phyloP scores from a whole-genome alignment of 768 basidiomycete genomes.

The Tulasnella sp. region DNA sequence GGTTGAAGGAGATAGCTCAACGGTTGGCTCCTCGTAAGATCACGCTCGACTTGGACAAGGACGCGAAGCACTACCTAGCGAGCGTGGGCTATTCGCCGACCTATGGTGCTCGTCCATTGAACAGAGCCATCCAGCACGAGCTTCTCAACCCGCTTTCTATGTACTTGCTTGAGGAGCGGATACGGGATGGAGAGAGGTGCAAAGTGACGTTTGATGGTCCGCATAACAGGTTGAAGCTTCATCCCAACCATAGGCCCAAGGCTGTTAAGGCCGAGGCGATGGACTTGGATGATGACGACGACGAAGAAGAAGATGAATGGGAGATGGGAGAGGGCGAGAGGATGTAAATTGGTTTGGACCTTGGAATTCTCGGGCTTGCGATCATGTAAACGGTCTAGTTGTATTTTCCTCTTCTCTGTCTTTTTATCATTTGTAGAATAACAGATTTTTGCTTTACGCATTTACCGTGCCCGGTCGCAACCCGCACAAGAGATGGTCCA shows the following conservation, averaged over 20 bases:
- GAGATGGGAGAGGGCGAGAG: constrained; percentile 4
- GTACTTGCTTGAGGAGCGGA: constrained; percentile 71
- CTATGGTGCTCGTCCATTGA: constrained; percentile 89
- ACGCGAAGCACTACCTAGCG: constrained; percentile 65
- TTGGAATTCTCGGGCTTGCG: no score
- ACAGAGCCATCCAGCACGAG: constrained; percentile 84
- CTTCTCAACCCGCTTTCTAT: constrained; percentile 84
- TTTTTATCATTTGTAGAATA: no score
- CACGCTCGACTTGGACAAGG: constrained; percentile 61
- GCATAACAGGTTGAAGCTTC: constrained; percentile 64
- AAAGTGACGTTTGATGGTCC: constrained; percentile 71
- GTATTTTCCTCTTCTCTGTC: no score
- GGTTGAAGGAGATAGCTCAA: constrained; percentile 75
- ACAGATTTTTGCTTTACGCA: no score
- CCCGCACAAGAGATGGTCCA: no score
- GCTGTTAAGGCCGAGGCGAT: constrained; percentile 38
- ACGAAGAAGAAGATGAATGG: constrained; percentile 44
- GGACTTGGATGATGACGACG: constrained; percentile 47
- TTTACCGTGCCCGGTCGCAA: no score
- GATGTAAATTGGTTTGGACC: background rate
- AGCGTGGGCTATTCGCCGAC: constrained; percentile 68
- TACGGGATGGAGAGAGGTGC: constrained; percentile 74
- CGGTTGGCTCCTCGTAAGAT: constrained; percentile 77
- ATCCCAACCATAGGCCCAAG: constrained; percentile 68
- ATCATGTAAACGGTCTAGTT: no score